Conservation (phyloP, 129 eudicot species). For the Centaurea solstitialis region DNA sequence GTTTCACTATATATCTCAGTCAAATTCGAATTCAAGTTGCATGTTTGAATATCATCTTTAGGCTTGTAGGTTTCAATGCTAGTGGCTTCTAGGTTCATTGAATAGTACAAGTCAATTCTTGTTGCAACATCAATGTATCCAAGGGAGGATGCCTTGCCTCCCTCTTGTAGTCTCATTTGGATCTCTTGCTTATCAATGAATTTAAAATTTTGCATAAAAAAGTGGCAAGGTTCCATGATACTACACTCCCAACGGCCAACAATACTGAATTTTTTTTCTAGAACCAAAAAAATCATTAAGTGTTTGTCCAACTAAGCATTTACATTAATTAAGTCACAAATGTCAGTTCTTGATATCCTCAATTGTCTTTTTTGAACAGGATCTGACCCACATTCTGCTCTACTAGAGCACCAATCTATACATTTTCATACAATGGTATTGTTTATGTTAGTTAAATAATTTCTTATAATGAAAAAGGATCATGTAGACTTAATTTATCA, state of each 20-base stretch:
- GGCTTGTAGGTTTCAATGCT: background rate
- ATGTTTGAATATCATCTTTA: background rate
- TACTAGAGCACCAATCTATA: slow-evolving; percentile 66
- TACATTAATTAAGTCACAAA: background rate
- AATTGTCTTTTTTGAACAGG: slow-evolving; percentile 37
- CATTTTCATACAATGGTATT: slow-evolving; percentile 84
- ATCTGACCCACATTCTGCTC: slow-evolving; percentile 81
- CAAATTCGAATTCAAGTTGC: background rate
- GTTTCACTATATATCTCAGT: background rate
- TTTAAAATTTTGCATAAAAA: background rate
- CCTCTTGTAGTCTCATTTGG: background rate
- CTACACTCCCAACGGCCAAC: background rate
- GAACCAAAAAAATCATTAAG: background rate
- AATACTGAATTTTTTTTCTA: background rate
- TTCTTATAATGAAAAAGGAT: slow-evolving; percentile 8
- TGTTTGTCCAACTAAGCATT: background rate
- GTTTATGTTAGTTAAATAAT: background rate
- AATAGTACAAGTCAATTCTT: background rate
- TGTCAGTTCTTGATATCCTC: slow-evolving; percentile 5
- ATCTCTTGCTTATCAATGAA: background rate
- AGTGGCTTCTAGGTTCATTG: background rate
- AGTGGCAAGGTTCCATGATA: background rate
- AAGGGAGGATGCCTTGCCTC: background rate
- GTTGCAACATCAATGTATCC: background rate
- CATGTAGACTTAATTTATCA: background rate